Percentiles rank a stretch among this genome's conserved stretches.
Conservation (phyloP, 176 grass and related monocot species). For the Metroxylon sagu region DNA sequence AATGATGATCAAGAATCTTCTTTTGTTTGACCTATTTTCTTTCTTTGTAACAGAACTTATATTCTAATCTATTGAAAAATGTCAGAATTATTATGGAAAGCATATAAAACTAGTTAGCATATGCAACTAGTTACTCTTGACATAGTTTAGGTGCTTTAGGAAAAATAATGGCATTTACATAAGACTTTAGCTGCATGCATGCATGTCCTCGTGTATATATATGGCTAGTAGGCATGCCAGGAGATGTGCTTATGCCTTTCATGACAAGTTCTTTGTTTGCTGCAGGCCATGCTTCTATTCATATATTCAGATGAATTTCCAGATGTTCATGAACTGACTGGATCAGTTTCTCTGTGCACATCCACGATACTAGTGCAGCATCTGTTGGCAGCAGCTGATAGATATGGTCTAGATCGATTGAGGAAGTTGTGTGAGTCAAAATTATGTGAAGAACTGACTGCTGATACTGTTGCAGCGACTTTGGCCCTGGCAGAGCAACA, state of each 20-base stretch:
- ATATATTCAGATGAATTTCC: constrained; percentile 75
- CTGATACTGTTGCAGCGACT: constrained; percentile 78
- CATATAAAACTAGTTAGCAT: too few relatives aligned
- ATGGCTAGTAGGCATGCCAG: neutral
- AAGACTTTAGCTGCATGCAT: too few relatives aligned
- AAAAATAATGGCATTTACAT: too few relatives aligned
- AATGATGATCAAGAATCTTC: too few relatives aligned
- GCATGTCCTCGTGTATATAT: neutral
- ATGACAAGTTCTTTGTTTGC: constrained; percentile 2
- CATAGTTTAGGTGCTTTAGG: too few relatives aligned
- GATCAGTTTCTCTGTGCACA: constrained; percentile 51
- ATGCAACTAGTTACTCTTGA: too few relatives aligned
- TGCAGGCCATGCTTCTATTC: constrained; percentile 71
- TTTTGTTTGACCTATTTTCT: too few relatives aligned
- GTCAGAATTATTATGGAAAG: too few relatives aligned
- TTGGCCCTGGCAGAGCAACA: constrained; percentile 83
- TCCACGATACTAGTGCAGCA: constrained; percentile 66
- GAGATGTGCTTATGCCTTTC: constrained; percentile 1
- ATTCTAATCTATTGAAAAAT: too few relatives aligned
- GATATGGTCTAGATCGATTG: constrained; percentile 72
- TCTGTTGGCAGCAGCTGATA: constrained; percentile 72
- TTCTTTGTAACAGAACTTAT: too few relatives aligned
- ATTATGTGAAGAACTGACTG: constrained; percentile 60
- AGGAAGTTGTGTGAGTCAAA: constrained; percentile 62
- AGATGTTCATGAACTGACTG: constrained; percentile 60